A percentile compares a stretch with the other conserved stretches of the same genome.
phyloP scores from a whole-genome alignment of 2,329 filamentous ascomycete genomes.

The Colletotrichum noveboracense region DNA sequence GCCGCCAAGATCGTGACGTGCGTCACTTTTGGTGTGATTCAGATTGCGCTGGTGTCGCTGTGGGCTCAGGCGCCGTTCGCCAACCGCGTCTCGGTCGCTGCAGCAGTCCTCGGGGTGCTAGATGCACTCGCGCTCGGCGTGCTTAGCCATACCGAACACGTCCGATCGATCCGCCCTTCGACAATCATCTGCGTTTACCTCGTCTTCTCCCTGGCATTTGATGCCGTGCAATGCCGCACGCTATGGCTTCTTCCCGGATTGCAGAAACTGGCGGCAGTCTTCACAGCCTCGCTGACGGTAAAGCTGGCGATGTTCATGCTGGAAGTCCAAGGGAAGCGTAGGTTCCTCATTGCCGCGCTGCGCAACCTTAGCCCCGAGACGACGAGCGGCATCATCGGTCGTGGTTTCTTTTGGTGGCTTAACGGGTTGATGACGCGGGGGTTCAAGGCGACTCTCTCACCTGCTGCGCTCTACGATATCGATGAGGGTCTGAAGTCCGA shows the following conservation, averaged over 20 bases:
- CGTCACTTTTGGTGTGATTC: slow-evolving; percentile 18
- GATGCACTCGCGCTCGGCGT: slow-evolving; percentile 31
- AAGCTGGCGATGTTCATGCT: slow-evolving; percentile 31
- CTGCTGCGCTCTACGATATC: slow-evolving; percentile 23
- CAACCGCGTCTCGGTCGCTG: slow-evolving; percentile 32
- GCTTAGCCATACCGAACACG: slow-evolving; percentile 33
- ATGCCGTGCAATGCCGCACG: slow-evolving; percentile 34
- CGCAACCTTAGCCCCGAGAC: background rate
- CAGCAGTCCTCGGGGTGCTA: slow-evolving; percentile 31
- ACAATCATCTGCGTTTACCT: slow-evolving; percentile 34
- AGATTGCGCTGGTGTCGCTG: slow-evolving; percentile 30
- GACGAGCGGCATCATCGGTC: slow-evolving; percentile 29
- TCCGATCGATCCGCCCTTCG: slow-evolving; percentile 37
- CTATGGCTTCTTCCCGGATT: slow-evolving; percentile 35
- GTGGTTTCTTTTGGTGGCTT: slow-evolving; percentile 38
- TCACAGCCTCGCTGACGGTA: slow-evolving; percentile 25
- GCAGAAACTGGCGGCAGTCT: slow-evolving; percentile 27
- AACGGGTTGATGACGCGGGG: slow-evolving; percentile 32
- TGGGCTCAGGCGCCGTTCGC: slow-evolving; percentile 28
- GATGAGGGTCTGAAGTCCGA: slow-evolving; percentile 32
- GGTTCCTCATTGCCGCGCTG: background rate
- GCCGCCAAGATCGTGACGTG: slow-evolving; percentile 4
- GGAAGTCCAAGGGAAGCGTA: slow-evolving; percentile 24
- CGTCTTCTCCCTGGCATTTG: slow-evolving; percentile 34
- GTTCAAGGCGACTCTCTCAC: slow-evolving; percentile 1